Evolutionary conservation across 805 yeast genomes (phyloP).

Genomic region (Grigorovia jiainica): DNA sequence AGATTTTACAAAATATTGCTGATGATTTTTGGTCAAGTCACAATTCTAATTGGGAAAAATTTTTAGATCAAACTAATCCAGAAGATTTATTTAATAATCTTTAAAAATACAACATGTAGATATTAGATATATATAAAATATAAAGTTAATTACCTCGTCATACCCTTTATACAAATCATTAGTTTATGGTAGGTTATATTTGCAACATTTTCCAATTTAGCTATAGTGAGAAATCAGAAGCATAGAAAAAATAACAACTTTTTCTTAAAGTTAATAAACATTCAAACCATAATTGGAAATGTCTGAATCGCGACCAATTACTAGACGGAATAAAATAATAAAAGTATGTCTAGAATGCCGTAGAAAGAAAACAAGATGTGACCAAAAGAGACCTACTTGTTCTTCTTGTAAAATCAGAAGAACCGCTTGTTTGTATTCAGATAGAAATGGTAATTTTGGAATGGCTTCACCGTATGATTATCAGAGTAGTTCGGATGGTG

Average conservation of each 20-base stretch:
- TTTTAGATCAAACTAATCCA: slow-evolving; percentile 3
- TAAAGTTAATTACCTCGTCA: no score
- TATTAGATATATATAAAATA: neutral
- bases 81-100: slow-evolving; percentile 1
- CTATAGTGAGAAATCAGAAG: no score
- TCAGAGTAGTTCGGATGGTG: neutral
- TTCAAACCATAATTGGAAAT: no score
- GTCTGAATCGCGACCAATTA: no score
- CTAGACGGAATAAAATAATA: slow-evolving; percentile 18
- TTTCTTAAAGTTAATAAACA: no score
- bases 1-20: slow-evolving; percentile 9
- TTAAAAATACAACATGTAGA: no score
- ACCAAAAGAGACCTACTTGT: slow-evolving; percentile 21
- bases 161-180: no score
- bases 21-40: slow-evolving; percentile 18
- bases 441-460: neutral
- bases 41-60: slow-evolving; percentile 13
- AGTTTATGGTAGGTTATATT: no score
- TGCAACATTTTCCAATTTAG: no score
- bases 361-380: slow-evolving; percentile 22
- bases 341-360: slow-evolving; percentile 24
- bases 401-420: slow-evolving; percentile 18
- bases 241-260: no score
- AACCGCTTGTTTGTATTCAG: slow-evolving; percentile 12
- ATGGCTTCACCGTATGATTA: no score